Evolutionary conservation across 768 basidiomycete species (phyloP).

Genomic region (Clavaria fumosa): DNA sequence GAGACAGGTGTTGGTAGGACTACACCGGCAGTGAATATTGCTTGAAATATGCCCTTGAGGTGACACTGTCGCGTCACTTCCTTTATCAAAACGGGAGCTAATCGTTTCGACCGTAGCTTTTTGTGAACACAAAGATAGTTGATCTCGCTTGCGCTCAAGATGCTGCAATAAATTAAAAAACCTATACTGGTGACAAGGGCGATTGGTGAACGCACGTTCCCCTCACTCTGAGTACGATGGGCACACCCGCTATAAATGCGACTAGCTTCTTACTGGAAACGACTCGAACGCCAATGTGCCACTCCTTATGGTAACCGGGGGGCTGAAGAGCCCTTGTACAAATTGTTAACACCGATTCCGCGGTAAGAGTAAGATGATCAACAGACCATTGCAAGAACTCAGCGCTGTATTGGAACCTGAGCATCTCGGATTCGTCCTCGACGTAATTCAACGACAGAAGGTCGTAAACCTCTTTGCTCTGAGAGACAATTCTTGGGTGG

Average conservation of each 20-base stretch:
- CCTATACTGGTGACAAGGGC: constrained; percentile 1
- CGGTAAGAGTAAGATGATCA: background rate
- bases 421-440: constrained; percentile 90
- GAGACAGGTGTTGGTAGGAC: constrained; percentile 89
- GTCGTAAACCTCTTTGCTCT: constrained; percentile 88
- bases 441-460: constrained; percentile 89
- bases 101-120: constrained; percentile 86
- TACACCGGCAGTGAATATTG: constrained; percentile 91
- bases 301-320: constrained; percentile 84
- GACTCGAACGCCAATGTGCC: constrained; percentile 94
- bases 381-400: constrained; percentile 84
- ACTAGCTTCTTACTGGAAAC: constrained; percentile 84
- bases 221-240: constrained; percentile 74
- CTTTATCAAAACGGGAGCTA: constrained; percentile 93
- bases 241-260: constrained; percentile 91
- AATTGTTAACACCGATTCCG: background rate
- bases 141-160: constrained; percentile 71
- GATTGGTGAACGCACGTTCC: constrained; percentile 40
- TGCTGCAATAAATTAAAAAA: constrained; percentile 23
- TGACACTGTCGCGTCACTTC: constrained; percentile 91
- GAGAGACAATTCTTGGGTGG: no score
- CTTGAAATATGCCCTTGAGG: constrained; percentile 85
- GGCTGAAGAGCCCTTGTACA: constrained; percentile 78
- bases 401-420: constrained; percentile 90
- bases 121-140: constrained; percentile 98